phyloP scores from a whole-genome alignment of 495 filamentous ascomycete genomes.

The Penicillium daleae region DNA sequence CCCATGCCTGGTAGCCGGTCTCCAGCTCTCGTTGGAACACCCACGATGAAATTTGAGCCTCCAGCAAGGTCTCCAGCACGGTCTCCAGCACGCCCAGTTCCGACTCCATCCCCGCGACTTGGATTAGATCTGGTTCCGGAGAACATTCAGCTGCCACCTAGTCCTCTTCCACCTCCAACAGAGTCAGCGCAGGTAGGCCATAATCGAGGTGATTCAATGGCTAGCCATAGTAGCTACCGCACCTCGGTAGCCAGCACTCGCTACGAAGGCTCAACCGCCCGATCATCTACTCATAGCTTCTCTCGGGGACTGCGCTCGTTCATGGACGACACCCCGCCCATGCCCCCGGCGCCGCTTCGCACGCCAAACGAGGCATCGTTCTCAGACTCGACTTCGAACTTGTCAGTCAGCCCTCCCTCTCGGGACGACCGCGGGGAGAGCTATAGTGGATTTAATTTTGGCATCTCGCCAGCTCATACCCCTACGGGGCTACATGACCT shows the following conservation, averaged over 20 bases:
- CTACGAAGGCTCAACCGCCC: conserved; percentile 41
- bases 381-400: conserved; percentile 24
- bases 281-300: conserved; percentile 48
- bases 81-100: conserved; percentile 21
- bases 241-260: conserved; percentile 50
- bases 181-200: conserved; percentile 25
- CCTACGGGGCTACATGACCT: conserved; percentile 28
- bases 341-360: conserved; percentile 38
- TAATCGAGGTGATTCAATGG: conserved; percentile 38
- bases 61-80: conserved; percentile 1
- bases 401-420: conserved; percentile 29
- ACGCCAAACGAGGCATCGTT: conserved; percentile 32
- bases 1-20: conserved; percentile 51
- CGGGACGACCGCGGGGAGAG: conserved; percentile 29
- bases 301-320: conserved; percentile 36
- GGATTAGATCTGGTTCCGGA: conserved; percentile 23
- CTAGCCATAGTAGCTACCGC: conserved; percentile 51
- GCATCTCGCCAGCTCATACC: conserved; percentile 16
- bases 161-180: conserved; percentile 32
- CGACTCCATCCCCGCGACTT: conserved; percentile 23
- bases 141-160: conserved; percentile 32
- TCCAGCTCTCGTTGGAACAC: conserved; percentile 32
- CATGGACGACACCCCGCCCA: conserved; percentile 43
- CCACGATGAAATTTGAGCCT: conserved; percentile 24
- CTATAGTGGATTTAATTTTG: conserved; percentile 40